Evolutionary conservation across 2,329 filamentous ascomycete species (phyloP).

Genomic region (Trichoderma hamatum): DNA sequence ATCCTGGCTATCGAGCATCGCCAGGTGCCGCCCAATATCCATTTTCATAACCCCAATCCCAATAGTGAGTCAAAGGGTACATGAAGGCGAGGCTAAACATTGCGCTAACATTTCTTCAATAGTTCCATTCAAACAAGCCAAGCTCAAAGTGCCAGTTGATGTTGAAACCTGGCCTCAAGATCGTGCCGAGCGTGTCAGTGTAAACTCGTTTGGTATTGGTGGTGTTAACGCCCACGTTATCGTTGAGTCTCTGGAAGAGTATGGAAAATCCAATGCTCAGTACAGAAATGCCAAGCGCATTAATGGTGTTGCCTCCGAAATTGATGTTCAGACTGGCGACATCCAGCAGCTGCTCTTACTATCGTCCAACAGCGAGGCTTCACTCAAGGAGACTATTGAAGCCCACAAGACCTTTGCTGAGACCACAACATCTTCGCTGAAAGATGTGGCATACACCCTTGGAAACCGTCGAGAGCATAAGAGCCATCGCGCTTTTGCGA

Average conservation of each 20-base stretch:
- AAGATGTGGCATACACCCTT: slow-evolving; percentile 22
- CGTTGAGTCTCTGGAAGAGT: neutral
- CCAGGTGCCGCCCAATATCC: slow-evolving; percentile 41
- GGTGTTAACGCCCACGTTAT: slow-evolving; percentile 44
- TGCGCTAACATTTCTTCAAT: neutral
- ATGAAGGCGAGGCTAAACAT: neutral
- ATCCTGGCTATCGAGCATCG: slow-evolving; percentile 39
- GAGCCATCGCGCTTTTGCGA: slow-evolving; percentile 26
- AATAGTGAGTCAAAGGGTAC: slow-evolving; percentile 13
- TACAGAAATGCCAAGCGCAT: neutral
- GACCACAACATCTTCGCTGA: slow-evolving; percentile 18
- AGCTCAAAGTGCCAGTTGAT: slow-evolving; percentile 35
- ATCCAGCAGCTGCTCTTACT: slow-evolving; percentile 28
- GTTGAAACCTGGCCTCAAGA: slow-evolving; percentile 33
- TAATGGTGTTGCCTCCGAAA: neutral
- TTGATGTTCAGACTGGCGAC: neutral
- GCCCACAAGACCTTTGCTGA: slow-evolving; percentile 32
- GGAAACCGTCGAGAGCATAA: slow-evolving; percentile 37
- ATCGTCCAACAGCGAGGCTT: slow-evolving; percentile 30
- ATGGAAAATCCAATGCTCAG: neutral
- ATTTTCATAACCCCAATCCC: slow-evolving; percentile 36
- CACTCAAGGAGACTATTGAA: neutral
- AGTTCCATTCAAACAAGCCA: slow-evolving; percentile 33
- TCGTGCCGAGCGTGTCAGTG: slow-evolving; percentile 35
- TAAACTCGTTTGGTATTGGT: slow-evolving; percentile 47